Conservation (phyloP, 2,329 filamentous ascomycete species). For the Curvularia sp. region DNA sequence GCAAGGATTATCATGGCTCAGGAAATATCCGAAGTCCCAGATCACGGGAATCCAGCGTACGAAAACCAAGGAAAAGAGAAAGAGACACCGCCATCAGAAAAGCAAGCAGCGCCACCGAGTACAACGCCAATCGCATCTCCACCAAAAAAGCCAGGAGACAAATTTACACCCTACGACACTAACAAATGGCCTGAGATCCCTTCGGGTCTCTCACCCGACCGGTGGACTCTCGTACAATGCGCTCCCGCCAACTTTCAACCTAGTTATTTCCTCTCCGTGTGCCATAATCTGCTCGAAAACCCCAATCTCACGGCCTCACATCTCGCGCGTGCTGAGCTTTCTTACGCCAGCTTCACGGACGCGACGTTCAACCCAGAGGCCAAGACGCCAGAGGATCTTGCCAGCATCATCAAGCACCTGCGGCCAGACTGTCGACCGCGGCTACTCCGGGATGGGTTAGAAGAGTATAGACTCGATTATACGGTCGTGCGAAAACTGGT, state of each 20-base stretch:
- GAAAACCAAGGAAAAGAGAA: background rate
- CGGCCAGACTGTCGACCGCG: slow-evolving; percentile 50
- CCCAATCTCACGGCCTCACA: slow-evolving; percentile 81
- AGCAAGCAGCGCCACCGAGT: background rate
- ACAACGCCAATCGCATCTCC: background rate
- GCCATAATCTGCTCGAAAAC: slow-evolving; percentile 77
- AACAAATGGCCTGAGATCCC: slow-evolving; percentile 24
- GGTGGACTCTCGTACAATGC: slow-evolving; percentile 49
- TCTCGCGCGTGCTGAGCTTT: slow-evolving; percentile 79
- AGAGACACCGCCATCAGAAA: background rate
- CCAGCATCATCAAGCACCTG: slow-evolving; percentile 58
- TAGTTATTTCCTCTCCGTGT: slow-evolving; percentile 68
- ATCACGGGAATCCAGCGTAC: background rate
- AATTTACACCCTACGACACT: slow-evolving; percentile 46
- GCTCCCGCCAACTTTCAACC: slow-evolving; percentile 68
- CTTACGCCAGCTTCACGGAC: slow-evolving; percentile 60
- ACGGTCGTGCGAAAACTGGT: slow-evolving; percentile 78
- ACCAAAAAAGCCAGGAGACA: slow-evolving; percentile 19
- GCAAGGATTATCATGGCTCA: background rate
- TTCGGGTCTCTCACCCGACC: slow-evolving; percentile 42
- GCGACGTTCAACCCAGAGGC: slow-evolving; percentile 44
- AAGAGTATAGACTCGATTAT: slow-evolving; percentile 59
- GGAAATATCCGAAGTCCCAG: background rate
- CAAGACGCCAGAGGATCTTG: slow-evolving; percentile 46
- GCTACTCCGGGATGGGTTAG: slow-evolving; percentile 32